Conservation (phyloP, 2,329 filamentous ascomycete genomes). For the Epichloe brachyelytri region DNA sequence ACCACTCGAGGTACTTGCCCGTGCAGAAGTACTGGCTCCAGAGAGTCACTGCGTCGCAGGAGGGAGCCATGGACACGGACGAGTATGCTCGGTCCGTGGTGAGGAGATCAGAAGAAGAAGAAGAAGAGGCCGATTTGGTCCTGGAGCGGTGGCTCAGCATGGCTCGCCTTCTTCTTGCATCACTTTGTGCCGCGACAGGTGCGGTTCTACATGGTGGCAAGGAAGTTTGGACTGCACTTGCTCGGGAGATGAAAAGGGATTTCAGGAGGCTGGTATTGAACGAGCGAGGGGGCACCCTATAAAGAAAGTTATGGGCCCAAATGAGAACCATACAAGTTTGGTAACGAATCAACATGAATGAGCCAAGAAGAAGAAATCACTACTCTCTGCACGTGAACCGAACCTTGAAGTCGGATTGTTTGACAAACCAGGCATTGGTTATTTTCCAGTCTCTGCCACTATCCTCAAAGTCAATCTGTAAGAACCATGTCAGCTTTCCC, state of each 20-base stretch:
- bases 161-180: slow-evolving; percentile 12
- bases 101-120: slow-evolving; percentile 4
- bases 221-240: neutral
- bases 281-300: no score
- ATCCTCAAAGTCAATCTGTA: neutral
- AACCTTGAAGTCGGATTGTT: neutral
- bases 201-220: neutral
- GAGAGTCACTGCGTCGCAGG: slow-evolving; percentile 3
- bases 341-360: no score
- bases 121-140: slow-evolving; percentile 9
- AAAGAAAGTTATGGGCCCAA: no score
- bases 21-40: slow-evolving; percentile 8
- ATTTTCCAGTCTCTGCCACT: neutral
- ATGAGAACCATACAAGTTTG: no score
- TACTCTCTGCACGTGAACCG: neutral
- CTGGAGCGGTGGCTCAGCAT: slow-evolving; percentile 7
- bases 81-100: slow-evolving; percentile 9
- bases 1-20: slow-evolving; percentile 5
- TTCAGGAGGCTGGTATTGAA: neutral
- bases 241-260: neutral
- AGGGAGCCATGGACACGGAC: slow-evolving; percentile 5
- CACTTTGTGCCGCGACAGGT: slow-evolving; percentile 5
- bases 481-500: neutral
- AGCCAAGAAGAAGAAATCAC: no score
- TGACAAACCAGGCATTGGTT: neutral